Percentiles rank a stretch among this genome's conserved stretches.
These are phyloP conservation scores for Chalciporus sp. DNA, from an alignment of 1,284 basidiomycete species.

Conservation along the genomic window DNA sequence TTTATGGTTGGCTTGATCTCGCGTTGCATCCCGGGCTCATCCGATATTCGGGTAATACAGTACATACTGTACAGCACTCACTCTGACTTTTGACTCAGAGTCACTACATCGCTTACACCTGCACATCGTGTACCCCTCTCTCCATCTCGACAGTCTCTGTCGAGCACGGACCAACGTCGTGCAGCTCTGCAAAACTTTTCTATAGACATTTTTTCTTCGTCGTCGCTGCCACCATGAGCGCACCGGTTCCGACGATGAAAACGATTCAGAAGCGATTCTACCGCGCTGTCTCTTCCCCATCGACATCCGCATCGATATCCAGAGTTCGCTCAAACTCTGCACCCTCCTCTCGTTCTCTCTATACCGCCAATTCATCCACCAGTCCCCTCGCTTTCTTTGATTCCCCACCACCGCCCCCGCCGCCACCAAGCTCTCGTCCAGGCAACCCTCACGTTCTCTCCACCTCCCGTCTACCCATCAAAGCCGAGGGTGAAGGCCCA, in stretches of 20 bases:
- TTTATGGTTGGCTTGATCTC: neutral
- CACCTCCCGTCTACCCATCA: conserved; percentile 48
- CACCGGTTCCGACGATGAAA: conserved; percentile 48
- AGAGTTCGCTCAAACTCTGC: conserved; percentile 50
- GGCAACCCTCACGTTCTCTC: conserved; percentile 44
- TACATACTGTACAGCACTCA: no score
- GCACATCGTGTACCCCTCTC: no score
- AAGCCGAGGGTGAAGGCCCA: conserved; percentile 48
- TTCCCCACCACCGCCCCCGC: conserved; percentile 42
- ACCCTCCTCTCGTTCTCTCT: conserved; percentile 41
- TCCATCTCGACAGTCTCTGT: neutral
- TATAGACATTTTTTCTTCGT: neutral
- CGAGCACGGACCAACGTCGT: neutral
- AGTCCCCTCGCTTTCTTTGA: conserved; percentile 51
- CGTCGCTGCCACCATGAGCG: conserved; percentile 25
- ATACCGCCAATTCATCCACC: conserved; percentile 36
- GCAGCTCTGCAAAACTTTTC: neutral
- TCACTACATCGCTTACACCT: neutral
- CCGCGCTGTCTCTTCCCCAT: conserved; percentile 29
- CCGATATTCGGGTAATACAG: no score
- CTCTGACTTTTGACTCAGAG: no score
- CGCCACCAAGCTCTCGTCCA: conserved; percentile 41
- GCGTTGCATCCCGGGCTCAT: no score
- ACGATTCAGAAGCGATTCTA: conserved; percentile 56
- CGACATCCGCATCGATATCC: conserved; percentile 35